phyloP scores from a whole-genome alignment of 768 basidiomycete genomes.

The Tylopilus sp. region DNA sequence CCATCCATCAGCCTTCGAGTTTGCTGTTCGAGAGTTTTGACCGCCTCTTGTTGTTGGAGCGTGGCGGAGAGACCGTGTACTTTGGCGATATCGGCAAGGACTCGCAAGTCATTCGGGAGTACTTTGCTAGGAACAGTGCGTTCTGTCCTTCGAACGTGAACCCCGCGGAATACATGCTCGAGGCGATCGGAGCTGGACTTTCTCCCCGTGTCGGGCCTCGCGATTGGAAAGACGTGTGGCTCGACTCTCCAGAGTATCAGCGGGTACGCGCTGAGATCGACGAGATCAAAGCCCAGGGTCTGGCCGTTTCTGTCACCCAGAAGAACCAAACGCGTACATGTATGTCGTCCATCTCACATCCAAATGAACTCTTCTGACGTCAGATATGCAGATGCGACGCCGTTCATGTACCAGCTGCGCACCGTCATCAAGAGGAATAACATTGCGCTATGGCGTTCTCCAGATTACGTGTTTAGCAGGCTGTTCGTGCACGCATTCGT shows the following conservation, averaged over 20 bases:
- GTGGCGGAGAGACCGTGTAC: slow-evolving; percentile 90
- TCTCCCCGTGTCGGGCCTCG: slow-evolving; percentile 67
- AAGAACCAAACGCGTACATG: slow-evolving; percentile 46
- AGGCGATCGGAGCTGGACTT: slow-evolving; percentile 84
- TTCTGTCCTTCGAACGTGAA: slow-evolving; percentile 74
- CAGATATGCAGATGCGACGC: slow-evolving; percentile 58
- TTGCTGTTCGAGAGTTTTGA: slow-evolving; percentile 87
- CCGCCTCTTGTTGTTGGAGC: slow-evolving; percentile 61
- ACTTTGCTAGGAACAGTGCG: slow-evolving; percentile 73
- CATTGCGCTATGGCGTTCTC: slow-evolving; percentile 73
- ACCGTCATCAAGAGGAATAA: slow-evolving; percentile 66
- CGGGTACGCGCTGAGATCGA: slow-evolving; percentile 42
- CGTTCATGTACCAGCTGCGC: slow-evolving; percentile 70
- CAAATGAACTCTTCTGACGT: neutral
- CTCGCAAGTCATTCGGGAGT: slow-evolving; percentile 62
- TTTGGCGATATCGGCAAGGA: slow-evolving; percentile 85
- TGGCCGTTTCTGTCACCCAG: slow-evolving; percentile 40
- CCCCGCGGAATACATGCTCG: slow-evolving; percentile 76
- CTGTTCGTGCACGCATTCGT: slow-evolving; percentile 73
- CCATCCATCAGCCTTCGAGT: slow-evolving; percentile 86
- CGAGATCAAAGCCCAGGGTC: slow-evolving; percentile 44
- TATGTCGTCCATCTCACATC: slow-evolving; percentile 23
- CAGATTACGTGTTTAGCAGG: slow-evolving; percentile 82
- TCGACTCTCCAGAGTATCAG: slow-evolving; percentile 60
- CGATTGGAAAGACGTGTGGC: slow-evolving; percentile 88